A percentile compares a stretch with the other conserved stretches of the same genome.
These are phyloP conservation scores for Capsicum rhomboideum DNA, from an alignment of 257 asterid species.

Conservation along the genomic window DNA sequence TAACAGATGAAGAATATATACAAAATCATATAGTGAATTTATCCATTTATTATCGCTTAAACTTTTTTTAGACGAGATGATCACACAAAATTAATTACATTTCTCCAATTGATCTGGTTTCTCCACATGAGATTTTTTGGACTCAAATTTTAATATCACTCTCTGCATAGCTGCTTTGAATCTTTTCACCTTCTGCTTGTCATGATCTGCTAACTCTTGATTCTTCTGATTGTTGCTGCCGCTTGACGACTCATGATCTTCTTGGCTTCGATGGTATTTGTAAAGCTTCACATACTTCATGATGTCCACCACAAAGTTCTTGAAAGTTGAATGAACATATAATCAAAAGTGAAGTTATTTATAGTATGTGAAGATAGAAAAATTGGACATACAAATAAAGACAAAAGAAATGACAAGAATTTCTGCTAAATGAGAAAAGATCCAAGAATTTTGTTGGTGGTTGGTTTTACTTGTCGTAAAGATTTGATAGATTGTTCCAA, in stretches of 20 bases:
- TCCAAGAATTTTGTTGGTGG: neutral
- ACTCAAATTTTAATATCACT: conserved; percentile 7
- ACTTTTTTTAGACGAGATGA: neutral
- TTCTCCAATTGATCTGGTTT: neutral
- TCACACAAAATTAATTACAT: neutral
- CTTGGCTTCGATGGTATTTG: conserved; percentile 25
- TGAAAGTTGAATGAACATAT: neutral
- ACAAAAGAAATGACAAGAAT: conserved; percentile 16
- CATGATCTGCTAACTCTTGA: neutral
- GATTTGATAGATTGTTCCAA: neutral
- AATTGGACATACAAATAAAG: neutral
- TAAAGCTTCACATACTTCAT: conserved; percentile 43
- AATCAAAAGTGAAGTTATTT: neutral
- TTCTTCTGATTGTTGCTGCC: neutral
- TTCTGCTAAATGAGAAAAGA: neutral
- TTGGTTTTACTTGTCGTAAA: conserved; percentile 29
- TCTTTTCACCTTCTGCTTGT: conserved; percentile 26
- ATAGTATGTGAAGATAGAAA: neutral
- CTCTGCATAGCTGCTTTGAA: conserved; percentile 33
- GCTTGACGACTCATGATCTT: neutral
- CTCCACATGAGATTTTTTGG: conserved; percentile 3
- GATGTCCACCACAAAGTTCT: neutral
- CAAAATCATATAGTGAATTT: no score
- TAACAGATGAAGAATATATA: neutral
- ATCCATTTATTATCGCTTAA: no score